Base-by-base conservation (phyloP, 2,329 filamentous ascomycete genomes). In the Fusarium ramigenum region DNA sequence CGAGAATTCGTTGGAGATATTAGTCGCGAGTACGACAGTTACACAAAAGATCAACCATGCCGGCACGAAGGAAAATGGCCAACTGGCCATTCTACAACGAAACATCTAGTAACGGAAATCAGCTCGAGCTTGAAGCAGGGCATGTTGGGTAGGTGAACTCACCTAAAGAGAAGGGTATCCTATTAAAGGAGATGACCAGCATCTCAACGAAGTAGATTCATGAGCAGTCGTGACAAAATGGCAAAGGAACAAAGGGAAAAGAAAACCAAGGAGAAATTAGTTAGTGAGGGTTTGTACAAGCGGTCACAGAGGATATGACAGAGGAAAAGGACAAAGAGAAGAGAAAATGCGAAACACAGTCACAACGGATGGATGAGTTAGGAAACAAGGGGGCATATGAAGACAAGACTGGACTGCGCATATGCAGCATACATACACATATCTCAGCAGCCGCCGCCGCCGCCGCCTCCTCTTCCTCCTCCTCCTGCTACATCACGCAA, bases 81-180 rank as follows among this genome's bases (percentile, higher is more conserved):
- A 79, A 67, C 69, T 75, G 78, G 83, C 83, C 85, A 86, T 86
- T 79, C 81, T 86, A 82, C 78, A 76, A 75, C 78, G 77, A 78
- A 79, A 81, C 82, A 84, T 86, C 84, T 85, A 64, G 49, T 32
- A 15, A 39, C n/a, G 7, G 18, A 44, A 56, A 25, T 70, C 28
- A 72, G 68, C 44, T 43, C 60, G 52, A 57, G 50, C 49, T 47
- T 10, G 36, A 39, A n/a, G 23, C 42, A 36, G 12, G 40, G 49
- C 28, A 25, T 11, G 32, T 42, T 54, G n/a, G 42, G 23, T 16
- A 49, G 43, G 12, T 23, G 10, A 32, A 37, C 75, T 75, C 57
- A 79, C 78, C 77, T 79, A 79, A 69, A 68, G 64, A 68, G 54
- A 70, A 70, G 64, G 66, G 69, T 69, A 73, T 74, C 39, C 50